Conservation (phyloP, 129 eudicot species). For the Oenanthe sinensis region DNA sequence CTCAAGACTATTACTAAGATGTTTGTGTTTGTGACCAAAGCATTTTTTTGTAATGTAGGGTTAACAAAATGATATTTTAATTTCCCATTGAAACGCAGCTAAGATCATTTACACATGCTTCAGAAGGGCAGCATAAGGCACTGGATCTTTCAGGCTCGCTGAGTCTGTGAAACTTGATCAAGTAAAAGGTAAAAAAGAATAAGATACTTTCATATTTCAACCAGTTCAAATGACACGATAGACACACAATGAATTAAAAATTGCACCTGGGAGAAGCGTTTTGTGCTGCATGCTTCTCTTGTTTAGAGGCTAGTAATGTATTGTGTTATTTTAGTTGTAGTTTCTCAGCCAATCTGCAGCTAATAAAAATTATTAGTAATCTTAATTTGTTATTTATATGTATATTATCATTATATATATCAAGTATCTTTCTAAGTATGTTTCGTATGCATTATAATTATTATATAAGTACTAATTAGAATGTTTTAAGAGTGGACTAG, state of each 20-base stretch:
- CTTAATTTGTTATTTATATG: too few relatives aligned
- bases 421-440: too few relatives aligned
- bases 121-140: neutral
- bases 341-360: too few relatives aligned
- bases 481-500: too few relatives aligned
- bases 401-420: too few relatives aligned
- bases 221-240: neutral
- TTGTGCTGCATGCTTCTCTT: neutral
- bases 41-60: neutral
- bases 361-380: too few relatives aligned
- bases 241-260: too few relatives aligned
- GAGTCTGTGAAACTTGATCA: neutral
- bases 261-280: neutral
- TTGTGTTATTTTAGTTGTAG: too few relatives aligned
- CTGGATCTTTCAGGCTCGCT: neutral
- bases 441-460: too few relatives aligned
- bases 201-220: neutral
- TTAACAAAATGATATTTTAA: neutral
- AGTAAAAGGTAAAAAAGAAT: neutral
- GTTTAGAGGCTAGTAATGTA: too few relatives aligned
- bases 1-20: slow-evolving; percentile 38
- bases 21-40: neutral
- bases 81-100: neutral
- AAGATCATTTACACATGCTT: neutral
- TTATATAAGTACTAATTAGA: too few relatives aligned